Evolutionary conservation across 2,329 filamentous ascomycete species (phyloP).

Genomic region (Decorospora gaudefroyi): DNA sequence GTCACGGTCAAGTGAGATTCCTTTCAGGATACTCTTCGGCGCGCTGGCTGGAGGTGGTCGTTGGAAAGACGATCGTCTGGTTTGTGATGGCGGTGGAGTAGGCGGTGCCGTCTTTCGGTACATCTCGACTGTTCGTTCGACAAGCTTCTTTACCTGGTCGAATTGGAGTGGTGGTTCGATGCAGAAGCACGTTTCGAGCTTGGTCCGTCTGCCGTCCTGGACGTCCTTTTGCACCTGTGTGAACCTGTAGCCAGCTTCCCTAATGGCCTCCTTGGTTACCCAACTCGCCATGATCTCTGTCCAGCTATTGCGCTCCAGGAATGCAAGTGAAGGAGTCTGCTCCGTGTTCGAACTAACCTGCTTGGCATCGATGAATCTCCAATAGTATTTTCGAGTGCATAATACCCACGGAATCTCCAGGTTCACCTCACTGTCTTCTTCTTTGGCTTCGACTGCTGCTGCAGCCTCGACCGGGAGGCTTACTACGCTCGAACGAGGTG

Average conservation of each 20-base stretch:
- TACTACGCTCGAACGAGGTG: constrained; percentile 33
- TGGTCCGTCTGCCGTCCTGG: constrained; percentile 37
- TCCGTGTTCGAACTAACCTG: constrained; percentile 39
- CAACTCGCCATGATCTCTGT: constrained; percentile 47
- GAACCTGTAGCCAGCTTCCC: constrained; percentile 38
- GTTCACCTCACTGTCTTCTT: constrained; percentile 37
- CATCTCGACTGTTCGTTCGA: constrained; percentile 48
- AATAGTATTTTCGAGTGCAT: constrained; percentile 40
- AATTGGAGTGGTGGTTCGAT: constrained; percentile 44
- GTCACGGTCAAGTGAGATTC: constrained; percentile 26
- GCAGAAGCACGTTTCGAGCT: constrained; percentile 43
- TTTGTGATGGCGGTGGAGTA: constrained; percentile 17
- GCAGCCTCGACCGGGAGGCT: constrained; percentile 38
- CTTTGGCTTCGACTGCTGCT: constrained; percentile 40
- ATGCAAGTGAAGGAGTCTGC: constrained; percentile 30
- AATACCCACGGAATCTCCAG: constrained; percentile 47
- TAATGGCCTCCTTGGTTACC: constrained; percentile 47
- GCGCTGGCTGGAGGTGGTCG: constrained; percentile 18
- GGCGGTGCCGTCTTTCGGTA: constrained; percentile 35
- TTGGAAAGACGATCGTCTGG: constrained; percentile 30
- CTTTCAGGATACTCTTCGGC: constrained; percentile 10
- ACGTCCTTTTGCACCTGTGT: constrained; percentile 43
- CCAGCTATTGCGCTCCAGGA: constrained; percentile 38
- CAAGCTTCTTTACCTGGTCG: constrained; percentile 42
- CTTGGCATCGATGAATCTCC: constrained; percentile 44